Evolutionary conservation across 148 eudicot genomes (phyloP), one percentile per base, ranked within the genome.

Genomic region (Vaccinium corymbosum): DNA sequence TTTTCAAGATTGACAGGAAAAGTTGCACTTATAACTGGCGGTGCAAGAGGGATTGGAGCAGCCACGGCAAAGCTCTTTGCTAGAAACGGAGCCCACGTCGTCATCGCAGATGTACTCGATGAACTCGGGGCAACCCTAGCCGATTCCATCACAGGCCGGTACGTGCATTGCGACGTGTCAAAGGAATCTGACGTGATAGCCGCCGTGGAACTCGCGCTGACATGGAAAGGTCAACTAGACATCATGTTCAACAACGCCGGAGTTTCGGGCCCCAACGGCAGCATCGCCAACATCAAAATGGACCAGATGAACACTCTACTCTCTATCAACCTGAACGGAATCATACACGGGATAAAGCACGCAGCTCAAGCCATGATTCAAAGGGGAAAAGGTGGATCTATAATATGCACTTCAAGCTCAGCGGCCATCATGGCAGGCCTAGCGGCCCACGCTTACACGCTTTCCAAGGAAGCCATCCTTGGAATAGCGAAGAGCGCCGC

Each of bases 161-260:
- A 90, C 84, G 83, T 91, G n/a, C 95, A 93, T 79, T 97, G 98
- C 42, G 92, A 97, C 64, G 97, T 97, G 16, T 85, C 97, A 0
- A 89, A 88, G 51, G 99, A 97, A 88, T 50, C 85, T 1, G 93
- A 97, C 83, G 87, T 97, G 14, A 94, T 93, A 81, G 73, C 89
- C 0, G 90, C 95, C 0, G 91, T 97, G 50, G 80, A 92, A 52
- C 77, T 91, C 19, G 95, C 99, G 0, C 6, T 97, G 49, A 68
- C 86, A 1, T 92, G 94, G 94, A 92, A 94, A 82, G 99, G 99
- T 13, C 90, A 83, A 20, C 84, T 94, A 52, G 95, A 97, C 87
- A 90, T 97, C 79, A 91, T 97, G 86, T 90, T 94, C 88, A 93
- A 89, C 86, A 97, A 97, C 80, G 98, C 99, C 14, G 98, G 98